These are phyloP conservation scores for Aspergillus sp. DNA, from an alignment of 2,329 filamentous ascomycete species.

Conservation along the genomic window DNA sequence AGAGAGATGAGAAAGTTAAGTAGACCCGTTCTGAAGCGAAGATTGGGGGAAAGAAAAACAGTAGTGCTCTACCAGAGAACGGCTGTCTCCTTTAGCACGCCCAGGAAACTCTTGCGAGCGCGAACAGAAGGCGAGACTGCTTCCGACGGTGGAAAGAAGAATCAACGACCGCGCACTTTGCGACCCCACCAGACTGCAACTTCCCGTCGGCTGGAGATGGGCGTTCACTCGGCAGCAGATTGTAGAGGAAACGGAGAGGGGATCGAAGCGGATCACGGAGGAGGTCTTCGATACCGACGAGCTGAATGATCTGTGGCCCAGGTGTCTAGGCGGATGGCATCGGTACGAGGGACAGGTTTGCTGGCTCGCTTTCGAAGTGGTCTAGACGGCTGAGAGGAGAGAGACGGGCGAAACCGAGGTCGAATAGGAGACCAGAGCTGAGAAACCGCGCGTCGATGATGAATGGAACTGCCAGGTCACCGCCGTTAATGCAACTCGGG, in stretches of 20 bases:
- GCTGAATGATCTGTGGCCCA: not conserved
- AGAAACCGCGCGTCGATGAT: conserved; percentile 2
- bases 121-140: conserved; percentile 14
- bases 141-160: conserved; percentile 17
- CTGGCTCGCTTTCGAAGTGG: conserved; percentile 4
- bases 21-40: conserved; percentile 11
- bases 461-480: conserved; percentile 12
- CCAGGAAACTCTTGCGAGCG: conserved; percentile 12
- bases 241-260: conserved; percentile 1
- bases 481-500: conserved; percentile 3
- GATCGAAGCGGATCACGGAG: not conserved
- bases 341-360: conserved; percentile 6
- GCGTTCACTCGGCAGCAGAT: conserved; percentile 11
- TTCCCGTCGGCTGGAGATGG: conserved; percentile 15
- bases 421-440: not conserved
- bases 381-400: conserved; percentile 8
- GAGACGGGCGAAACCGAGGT: conserved; percentile 1
- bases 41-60: conserved; percentile 4
- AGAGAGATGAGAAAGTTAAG: conserved; percentile 7
- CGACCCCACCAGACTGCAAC: conserved; percentile 20
- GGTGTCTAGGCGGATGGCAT: conserved; percentile 19
- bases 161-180: conserved; percentile 18
- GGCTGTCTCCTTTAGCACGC: conserved; percentile 12
- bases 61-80: conserved; percentile 20
- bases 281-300: conserved; percentile 2